phyloP scores from a whole-genome alignment of 2,329 filamentous ascomycete genomes.

The Monosporascus sp. region DNA sequence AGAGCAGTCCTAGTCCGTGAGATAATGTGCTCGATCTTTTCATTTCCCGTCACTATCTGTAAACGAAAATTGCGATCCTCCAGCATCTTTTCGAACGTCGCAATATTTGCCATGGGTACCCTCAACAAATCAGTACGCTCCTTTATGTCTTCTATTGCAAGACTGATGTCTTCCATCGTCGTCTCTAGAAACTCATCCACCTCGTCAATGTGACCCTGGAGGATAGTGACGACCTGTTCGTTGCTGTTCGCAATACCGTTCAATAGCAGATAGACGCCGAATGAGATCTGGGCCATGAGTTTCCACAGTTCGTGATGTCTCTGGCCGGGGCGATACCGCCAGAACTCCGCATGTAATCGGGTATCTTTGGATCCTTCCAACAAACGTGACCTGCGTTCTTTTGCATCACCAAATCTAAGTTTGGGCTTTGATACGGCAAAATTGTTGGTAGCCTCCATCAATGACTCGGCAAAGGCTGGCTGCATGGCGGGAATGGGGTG shows the following conservation, averaged over 20 bases:
- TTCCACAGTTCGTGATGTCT: slow-evolving; percentile 85
- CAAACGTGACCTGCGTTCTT: slow-evolving; percentile 58
- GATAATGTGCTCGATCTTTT: slow-evolving; percentile 85
- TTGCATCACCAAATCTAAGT: slow-evolving; percentile 49
- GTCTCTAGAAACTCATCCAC: slow-evolving; percentile 86
- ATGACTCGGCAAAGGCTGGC: slow-evolving; percentile 75
- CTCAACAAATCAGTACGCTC: slow-evolving; percentile 76
- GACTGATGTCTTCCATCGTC: slow-evolving; percentile 75
- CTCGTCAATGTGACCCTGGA: slow-evolving; percentile 90
- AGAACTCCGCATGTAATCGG: slow-evolving; percentile 65
- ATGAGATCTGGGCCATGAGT: slow-evolving; percentile 85
- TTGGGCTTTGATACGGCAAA: slow-evolving; percentile 43
- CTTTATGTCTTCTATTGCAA: slow-evolving; percentile 72
- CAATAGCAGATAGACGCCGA: slow-evolving; percentile 83
- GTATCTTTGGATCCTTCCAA: slow-evolving; percentile 65
- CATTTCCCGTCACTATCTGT: slow-evolving; percentile 80
- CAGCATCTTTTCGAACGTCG: slow-evolving; percentile 81
- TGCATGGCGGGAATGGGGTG: slow-evolving; percentile 77
- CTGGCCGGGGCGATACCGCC: slow-evolving; percentile 71
- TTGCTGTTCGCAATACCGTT: slow-evolving; percentile 85
- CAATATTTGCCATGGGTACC: slow-evolving; percentile 75
- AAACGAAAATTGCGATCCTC: slow-evolving; percentile 76
- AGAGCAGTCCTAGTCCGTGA: slow-evolving; percentile 71
- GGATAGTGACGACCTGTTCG: slow-evolving; percentile 77
- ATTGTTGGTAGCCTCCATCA: slow-evolving; percentile 61